Evolutionary conservation across 2,329 filamentous ascomycete species (phyloP), one percentile per base, ranked within the genome.

Genomic region (Epichloe hybrida): DNA sequence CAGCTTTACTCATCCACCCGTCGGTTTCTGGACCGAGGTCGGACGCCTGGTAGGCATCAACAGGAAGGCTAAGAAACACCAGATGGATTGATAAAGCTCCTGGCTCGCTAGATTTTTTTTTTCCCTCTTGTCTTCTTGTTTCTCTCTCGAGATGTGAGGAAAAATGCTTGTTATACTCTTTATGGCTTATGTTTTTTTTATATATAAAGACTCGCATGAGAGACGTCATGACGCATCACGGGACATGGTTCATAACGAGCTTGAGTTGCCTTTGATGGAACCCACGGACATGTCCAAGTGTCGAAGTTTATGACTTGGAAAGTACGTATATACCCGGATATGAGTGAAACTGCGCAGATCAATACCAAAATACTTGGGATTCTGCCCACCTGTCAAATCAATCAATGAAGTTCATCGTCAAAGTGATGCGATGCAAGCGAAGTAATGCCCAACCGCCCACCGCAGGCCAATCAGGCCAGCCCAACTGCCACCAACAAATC

Each of bases 21-120:
- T 72, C n/a, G 69, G 73, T 5, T 80, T 80, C 66, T 79, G 77
- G 75, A 65, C 60, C 13, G 77, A 80, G 57, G 69, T 80, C 57
- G 55, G 64, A n/a, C 68, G 70, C 50, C 50, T 78, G 56, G 55
- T 76, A 5, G 65, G 72, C 40, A 65, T 73, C 49, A 55, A 56
- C 27, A 57, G 56, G 43, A 62, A 58, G 46, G 58, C 53, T 50
- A 58, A 55, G 52, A 53, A 56, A 23, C 44, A 43, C 23, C 44
- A 53, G 20, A 39, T 43, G 38, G 53, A 55, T 31, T 54, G 23
- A 31, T 56, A 53, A 37, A 17, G 6, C 9, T 5, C 3, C 21
- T 15, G 17, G 17, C 7, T 6, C 9, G 4, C 13, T 9, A 13
- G 20, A 13, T 9, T 27, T n/a, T 17, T 9, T 27, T n/a, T 17